phyloP scores from a whole-genome alignment of 768 basidiomycete species.

The Leccinum ochraceum region DNA sequence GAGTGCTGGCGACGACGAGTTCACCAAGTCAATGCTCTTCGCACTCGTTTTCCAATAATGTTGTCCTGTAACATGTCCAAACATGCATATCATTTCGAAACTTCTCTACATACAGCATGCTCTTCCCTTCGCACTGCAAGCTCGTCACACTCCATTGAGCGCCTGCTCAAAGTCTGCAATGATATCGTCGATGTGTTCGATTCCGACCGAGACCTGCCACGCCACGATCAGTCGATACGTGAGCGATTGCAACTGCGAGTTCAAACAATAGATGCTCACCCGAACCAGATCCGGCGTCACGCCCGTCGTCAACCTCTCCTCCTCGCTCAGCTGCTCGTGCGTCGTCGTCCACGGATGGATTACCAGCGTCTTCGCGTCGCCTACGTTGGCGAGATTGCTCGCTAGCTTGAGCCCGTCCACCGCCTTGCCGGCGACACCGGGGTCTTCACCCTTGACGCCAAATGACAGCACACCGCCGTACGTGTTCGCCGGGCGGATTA shows the following conservation, averaged over 20 bases:
- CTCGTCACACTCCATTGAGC: conserved; percentile 23
- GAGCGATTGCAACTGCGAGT: neutral
- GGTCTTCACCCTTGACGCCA: conserved; percentile 53
- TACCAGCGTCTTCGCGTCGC: conserved; percentile 62
- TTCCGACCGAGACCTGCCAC: conserved; percentile 44
- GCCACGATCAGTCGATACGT: neutral
- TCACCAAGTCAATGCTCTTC: no score
- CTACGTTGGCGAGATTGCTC: conserved; percentile 73
- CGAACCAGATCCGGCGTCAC: conserved; percentile 60
- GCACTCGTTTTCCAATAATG: no score
- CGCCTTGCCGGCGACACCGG: conserved; percentile 51
- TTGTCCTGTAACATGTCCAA: no score
- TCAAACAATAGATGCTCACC: conserved; percentile 33
- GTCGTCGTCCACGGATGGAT: conserved; percentile 62
- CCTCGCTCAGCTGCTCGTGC: conserved; percentile 52
- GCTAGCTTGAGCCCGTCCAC: conserved; percentile 74
- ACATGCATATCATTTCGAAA: neutral
- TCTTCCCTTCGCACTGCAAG: neutral
- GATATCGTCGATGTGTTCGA: conserved; percentile 47
- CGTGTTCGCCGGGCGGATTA: conserved; percentile 54
- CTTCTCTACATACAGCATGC: neutral
- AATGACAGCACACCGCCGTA: conserved; percentile 81
- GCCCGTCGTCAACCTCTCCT: conserved; percentile 50
- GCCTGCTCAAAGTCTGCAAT: conserved; percentile 48
- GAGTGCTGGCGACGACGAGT: no score